Evolutionary conservation across 164 flowering plant species (phyloP), one percentile per base, ranked within the genome.

Genomic region (Platanus orientalis): DNA sequence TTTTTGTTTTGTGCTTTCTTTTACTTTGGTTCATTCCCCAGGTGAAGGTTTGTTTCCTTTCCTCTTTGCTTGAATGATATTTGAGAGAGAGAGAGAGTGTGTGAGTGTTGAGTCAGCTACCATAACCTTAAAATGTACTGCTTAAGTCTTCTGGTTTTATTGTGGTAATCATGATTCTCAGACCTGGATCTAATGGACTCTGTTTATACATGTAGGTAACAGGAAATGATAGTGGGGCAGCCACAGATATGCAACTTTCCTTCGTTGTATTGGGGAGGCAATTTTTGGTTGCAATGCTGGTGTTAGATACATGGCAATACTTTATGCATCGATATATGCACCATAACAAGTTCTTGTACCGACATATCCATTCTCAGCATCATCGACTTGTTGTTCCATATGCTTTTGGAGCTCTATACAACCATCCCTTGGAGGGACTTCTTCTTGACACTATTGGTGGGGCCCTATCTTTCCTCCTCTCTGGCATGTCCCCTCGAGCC

Each of bases 321-420:
- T 89, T 95, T 58, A 84, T 86, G 89, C 99, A 95, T 60, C 69
- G 99, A 58, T 92, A 84, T 71, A 89, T 94, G 97, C 99, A 94
- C 63, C 88, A 86, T 40, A 92, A 92, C 83, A 95, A 89, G 74
- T 95, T 91, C 73, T 61, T 95, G 69, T 92, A 89, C 73, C 79
- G 81, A 16, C 96, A 95, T 57, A 80, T 95, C 73, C 99, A 92
- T 76, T 89, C 97, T 36, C 94, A 79, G 45, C 99, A 92, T 68
- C 97, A 92, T 66, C 84, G 90, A 21, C 96, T 95, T 44, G 77
- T 89, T 32, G 99, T 91, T 3, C 99, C 99, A 2, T 95, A 95
- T 73, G 88, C 97, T 13, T 89, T 77, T 76, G 99, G 99, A 60
- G 99, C 99, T 63, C 70, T 92, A 1, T 95, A 95, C 78, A 92